phyloP scores from a whole-genome alignment of 225 moss, liverwort and hornwort species.

The Physcomitrium patens region DNA sequence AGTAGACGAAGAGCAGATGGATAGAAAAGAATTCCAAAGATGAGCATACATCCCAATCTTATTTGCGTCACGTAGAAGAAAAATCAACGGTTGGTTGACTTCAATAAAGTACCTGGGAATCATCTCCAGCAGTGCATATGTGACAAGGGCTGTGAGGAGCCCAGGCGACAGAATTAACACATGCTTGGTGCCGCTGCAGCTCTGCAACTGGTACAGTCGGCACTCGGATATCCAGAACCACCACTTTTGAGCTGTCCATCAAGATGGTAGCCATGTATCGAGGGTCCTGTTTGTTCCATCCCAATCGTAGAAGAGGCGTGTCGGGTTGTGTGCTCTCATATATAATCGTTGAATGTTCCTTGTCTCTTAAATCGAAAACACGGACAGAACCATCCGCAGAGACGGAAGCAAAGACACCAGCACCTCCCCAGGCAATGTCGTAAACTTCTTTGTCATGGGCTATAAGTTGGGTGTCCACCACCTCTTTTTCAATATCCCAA shows the following conservation, averaged over 20 bases:
- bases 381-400: conserved; percentile 94
- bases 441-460: conserved; percentile 92
- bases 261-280: conserved; percentile 92
- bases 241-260: conserved; percentile 87
- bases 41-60: not conserved
- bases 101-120: conserved; percentile 57
- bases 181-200: conserved; percentile 88
- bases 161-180: conserved; percentile 88
- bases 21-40: conserved; percentile 12
- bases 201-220: conserved; percentile 90
- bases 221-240: conserved; percentile 83
- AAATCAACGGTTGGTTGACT: conserved; percentile 7
- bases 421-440: conserved; percentile 94
- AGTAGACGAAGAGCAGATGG: not conserved
- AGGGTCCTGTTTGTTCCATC: conserved; percentile 95
- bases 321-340: conserved; percentile 82
- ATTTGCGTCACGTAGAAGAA: conserved; percentile 3
- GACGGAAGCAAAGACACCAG: conserved; percentile 88
- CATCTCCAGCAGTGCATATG: conserved; percentile 90
- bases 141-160: conserved; percentile 92
- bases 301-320: conserved; percentile 77
- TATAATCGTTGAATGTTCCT: conserved; percentile 91
- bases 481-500: conserved; percentile 91
- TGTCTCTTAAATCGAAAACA: conserved; percentile 87
- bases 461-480: conserved; percentile 86